These are phyloP conservation scores for Fusarium circinatum DNA, from an alignment of 2,329 filamentous ascomycete species.

Conservation along the genomic window DNA sequence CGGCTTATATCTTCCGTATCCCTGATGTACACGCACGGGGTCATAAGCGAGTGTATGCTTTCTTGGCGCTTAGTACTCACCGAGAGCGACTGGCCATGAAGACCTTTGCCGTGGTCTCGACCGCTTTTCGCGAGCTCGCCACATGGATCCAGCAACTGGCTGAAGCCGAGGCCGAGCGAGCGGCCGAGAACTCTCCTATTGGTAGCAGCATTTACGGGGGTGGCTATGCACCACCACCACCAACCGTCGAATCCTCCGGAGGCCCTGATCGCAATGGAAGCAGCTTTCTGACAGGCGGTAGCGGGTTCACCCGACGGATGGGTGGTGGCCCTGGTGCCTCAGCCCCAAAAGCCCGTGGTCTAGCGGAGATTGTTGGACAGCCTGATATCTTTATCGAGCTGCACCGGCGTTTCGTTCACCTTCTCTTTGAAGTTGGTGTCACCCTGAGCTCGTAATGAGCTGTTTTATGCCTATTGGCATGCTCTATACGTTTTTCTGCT, in stretches of 20 bases:
- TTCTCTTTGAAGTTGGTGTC: constrained; percentile 69
- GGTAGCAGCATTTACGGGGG: constrained; percentile 54
- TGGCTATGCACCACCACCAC: constrained; percentile 43
- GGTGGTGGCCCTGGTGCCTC: constrained; percentile 66
- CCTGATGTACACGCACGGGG: constrained; percentile 74
- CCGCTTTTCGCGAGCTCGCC: constrained; percentile 71
- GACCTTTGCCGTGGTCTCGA: constrained; percentile 69
- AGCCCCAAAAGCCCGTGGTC: constrained; percentile 66
- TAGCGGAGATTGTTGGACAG: constrained; percentile 73
- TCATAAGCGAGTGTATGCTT: constrained; percentile 75
- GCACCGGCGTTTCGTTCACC: constrained; percentile 70
- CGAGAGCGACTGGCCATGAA: constrained; percentile 73
- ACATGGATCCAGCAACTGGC: constrained; percentile 73
- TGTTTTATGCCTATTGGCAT: constrained; percentile 34
- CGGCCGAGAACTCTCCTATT: constrained; percentile 56
- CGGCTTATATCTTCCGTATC: constrained; percentile 76
- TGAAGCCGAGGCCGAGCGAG: constrained; percentile 69
- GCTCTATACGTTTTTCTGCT: constrained; percentile 45
- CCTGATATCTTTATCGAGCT: constrained; percentile 76
- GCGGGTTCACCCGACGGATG: constrained; percentile 68
- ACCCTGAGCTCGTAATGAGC: constrained; percentile 59
- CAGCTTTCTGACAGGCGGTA: constrained; percentile 66
- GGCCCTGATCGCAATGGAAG: constrained; percentile 57
- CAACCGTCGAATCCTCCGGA: constrained; percentile 46
- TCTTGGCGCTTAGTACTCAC: constrained; percentile 72